Base-by-base conservation (phyloP, 164 flowering plant species). In the Malania oleifera region DNA sequence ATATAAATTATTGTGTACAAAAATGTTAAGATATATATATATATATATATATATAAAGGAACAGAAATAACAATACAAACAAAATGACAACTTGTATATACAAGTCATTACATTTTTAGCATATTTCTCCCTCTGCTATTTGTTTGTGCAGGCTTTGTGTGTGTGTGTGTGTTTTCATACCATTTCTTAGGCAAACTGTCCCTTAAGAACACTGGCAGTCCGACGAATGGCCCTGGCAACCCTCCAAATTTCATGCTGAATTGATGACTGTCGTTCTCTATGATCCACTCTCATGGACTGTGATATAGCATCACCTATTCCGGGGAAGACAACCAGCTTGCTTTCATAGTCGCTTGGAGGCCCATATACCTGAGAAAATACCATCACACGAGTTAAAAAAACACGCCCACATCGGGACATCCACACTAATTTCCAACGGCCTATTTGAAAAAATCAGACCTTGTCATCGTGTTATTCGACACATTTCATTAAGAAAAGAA, bases 181-280 rank as follows among this genome's bases (percentile, higher is more conserved):
- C 54, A 29, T n/a, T 27, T 35, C 50, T 72, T 67, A 72, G 41
- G 59, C 38, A 45, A 77, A 69, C 35, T 77, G 77, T 25, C 95
- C 96, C 72, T 47, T 82, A 2, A 92, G 86, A 58, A 78, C 82
- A 54, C 11, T 18, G 12, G 87, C 80, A 45, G 84, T 89, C 54
- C 89, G 81, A 60, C 62, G 74, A 59, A 92, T 75, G 59, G 91
- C 95, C 71, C 95, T 75, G 9, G 91, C 82, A 43, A 81, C 96
- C 65, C 86, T 85, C 95, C 93, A 87, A 25, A 87, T 63, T 72
- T 92, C 95, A 64, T 89, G 95, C 60, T 77, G 77, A 35, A 81
- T 68, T 7, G 55, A 68, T 18, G 68, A 72, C 41, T 63, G 54
- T 48, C 69, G 64, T 49, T 80, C 74, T 18, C n/a, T 59, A 43